phyloP scores from a whole-genome alignment of 345 rosid species.

The Theobroma cacao region DNA sequence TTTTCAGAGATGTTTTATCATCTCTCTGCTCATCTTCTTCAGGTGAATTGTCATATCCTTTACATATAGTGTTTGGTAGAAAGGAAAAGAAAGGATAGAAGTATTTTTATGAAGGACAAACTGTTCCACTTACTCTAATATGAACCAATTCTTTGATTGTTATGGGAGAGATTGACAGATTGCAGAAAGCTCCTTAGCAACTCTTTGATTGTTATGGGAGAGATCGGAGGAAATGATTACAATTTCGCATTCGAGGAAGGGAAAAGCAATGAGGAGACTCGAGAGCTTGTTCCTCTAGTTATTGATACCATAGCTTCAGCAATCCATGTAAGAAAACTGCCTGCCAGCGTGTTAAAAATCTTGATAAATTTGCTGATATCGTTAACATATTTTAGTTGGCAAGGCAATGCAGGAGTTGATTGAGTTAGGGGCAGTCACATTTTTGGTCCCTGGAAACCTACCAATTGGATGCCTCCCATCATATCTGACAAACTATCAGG shows the following conservation, averaged over 20 bases:
- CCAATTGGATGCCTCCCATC: slow-evolving; percentile 38
- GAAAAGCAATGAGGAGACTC: slow-evolving; percentile 20
- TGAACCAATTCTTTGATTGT: not conserved
- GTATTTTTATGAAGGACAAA: not conserved
- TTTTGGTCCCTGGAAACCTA: slow-evolving; percentile 46
- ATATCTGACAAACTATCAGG: slow-evolving; percentile 29
- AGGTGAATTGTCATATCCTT: not conserved
- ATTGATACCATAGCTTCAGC: slow-evolving; percentile 32
- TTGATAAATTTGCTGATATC: too few species aligned
- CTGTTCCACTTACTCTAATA: too few species aligned
- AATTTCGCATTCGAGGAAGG: slow-evolving; percentile 29
- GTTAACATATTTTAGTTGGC: too few species aligned
- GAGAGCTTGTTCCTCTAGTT: slow-evolving; percentile 34
- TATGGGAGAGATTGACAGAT: slow-evolving; percentile 23
- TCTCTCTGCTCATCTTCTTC: slow-evolving; percentile 27
- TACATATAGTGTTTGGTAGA: not conserved
- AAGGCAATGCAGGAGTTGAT: slow-evolving; percentile 36
- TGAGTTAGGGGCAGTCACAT: slow-evolving; percentile 36
- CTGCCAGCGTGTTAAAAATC: not conserved
- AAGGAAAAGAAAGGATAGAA: not conserved
- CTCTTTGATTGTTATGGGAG: slow-evolving; percentile 51
- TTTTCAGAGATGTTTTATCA: slow-evolving; percentile 39
- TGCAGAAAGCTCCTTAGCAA: slow-evolving; percentile 27
- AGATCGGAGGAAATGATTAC: slow-evolving; percentile 59
- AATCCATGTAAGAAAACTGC: slow-evolving; percentile 26